phyloP scores from a whole-genome alignment of 257 asterid species.

The Fraxinus cuspidata region DNA sequence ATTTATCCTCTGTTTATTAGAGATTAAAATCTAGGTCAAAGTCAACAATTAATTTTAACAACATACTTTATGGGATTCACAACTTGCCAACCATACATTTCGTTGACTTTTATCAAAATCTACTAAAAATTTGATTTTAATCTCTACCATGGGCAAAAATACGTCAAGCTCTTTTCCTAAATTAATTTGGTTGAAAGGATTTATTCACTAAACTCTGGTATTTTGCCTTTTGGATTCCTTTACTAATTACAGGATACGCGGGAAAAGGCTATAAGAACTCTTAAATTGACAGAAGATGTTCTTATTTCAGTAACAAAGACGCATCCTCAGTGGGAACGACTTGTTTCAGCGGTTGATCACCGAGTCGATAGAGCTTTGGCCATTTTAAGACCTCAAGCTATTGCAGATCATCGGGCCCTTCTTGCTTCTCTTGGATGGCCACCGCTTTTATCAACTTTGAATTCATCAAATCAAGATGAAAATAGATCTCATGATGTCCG shows the following conservation, averaged over 20 bases:
- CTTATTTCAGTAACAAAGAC: conserved; percentile 62
- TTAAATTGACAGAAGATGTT: conserved; percentile 67
- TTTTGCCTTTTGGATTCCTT: conserved; percentile 14
- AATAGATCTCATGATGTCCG: conserved; percentile 49
- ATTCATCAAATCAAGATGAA: conserved; percentile 49
- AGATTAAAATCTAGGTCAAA: no score
- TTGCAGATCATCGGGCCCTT: conserved; percentile 90
- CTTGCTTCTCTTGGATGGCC: conserved; percentile 99
- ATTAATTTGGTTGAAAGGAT: background rate
- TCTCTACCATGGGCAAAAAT: background rate
- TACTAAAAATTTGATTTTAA: no score
- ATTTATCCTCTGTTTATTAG: no score
- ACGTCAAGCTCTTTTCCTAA: background rate
- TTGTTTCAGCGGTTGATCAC: conserved; percentile 91
- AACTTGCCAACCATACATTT: no score
- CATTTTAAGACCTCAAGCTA: conserved; percentile 91
- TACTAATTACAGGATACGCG: conserved; percentile 57
- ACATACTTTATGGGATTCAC: no score
- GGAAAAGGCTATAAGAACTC: conserved; percentile 57
- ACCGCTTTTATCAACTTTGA: conserved; percentile 68
- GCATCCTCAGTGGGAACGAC: conserved; percentile 83
- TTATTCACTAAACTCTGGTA: background rate
- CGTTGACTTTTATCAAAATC: no score
- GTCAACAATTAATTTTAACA: no score
- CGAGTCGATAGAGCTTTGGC: conserved; percentile 95